These are phyloP conservation scores for Sindora glabra DNA, from an alignment of 306 rosid genomes.

Conservation along the genomic window DNA sequence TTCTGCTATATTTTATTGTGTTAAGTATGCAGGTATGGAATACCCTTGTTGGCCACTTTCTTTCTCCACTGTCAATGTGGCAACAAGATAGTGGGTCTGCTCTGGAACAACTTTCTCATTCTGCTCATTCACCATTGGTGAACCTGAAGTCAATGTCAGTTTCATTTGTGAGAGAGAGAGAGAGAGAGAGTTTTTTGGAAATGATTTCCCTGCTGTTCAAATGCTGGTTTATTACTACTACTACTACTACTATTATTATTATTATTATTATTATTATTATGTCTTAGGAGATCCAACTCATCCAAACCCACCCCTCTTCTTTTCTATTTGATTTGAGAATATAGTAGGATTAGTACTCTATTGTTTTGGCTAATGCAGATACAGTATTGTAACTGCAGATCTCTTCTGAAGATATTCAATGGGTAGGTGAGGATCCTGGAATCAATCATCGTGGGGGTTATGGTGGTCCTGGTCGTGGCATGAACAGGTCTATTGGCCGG, in stretches of 20 bases:
- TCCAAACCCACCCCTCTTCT: too few relatives aligned
- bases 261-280: too few relatives aligned
- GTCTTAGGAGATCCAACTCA: background rate
- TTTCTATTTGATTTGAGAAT: too few relatives aligned
- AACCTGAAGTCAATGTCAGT: background rate
- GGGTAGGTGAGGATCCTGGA: constrained; percentile 92
- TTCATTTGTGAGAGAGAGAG: too few relatives aligned
- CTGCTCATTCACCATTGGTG: background rate
- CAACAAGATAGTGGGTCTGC: too few relatives aligned
- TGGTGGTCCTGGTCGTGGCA: constrained; percentile 57
- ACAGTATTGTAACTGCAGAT: constrained; percentile 43
- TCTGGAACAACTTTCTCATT: background rate
- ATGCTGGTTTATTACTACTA: too few relatives aligned
- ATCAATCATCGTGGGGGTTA: constrained; percentile 53
- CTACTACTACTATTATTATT: too few relatives aligned
- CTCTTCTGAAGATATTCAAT: constrained; percentile 78
- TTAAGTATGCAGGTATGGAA: too few relatives aligned
- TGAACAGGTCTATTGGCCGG: constrained; percentile 52
- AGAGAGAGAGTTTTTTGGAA: too few relatives aligned
- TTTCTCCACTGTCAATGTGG: background rate
- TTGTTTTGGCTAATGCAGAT: constrained; percentile 19
- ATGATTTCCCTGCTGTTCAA: constrained; percentile 9
- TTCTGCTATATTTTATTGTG: background rate
- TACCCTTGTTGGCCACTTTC: background rate
- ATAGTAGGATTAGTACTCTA: background rate